These are phyloP conservation scores for Paramecium bursaria DNA, from an alignment of 73 alveolate species.

Conservation along the genomic window DNA sequence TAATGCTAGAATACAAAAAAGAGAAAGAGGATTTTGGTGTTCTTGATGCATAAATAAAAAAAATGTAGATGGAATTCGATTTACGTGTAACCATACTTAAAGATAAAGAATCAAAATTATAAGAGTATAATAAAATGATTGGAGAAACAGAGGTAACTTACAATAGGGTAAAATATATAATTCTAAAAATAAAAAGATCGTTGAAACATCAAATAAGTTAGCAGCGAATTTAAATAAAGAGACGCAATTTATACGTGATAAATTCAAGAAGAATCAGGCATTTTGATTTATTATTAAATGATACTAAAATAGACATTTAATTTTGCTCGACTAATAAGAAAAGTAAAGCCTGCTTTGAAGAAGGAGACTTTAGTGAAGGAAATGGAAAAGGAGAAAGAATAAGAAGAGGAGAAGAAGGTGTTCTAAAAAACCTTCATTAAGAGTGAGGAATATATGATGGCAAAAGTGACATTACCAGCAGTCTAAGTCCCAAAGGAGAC, in stretches of 20 bases:
- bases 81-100: conserved; percentile 37
- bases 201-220: conserved; percentile 44
- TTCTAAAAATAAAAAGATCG: conserved; percentile 14
- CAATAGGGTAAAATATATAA: background rate
- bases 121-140: conserved; percentile 39
- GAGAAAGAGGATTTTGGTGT: conserved; percentile 32
- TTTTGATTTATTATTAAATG: background rate
- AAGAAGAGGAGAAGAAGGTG: conserved; percentile 13
- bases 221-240: conserved; percentile 45
- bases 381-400: background rate
- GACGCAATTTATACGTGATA: conserved; percentile 16
- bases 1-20: conserved; percentile 21
- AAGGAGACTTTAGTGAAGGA: background rate
- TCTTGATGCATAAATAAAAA: conserved; percentile 34
- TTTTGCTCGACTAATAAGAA: background rate
- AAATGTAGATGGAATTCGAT: conserved; percentile 52
- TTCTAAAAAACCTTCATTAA: conserved; percentile 40
- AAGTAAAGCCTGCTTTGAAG: background rate
- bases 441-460: conserved; percentile 49
- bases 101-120: conserved; percentile 32
- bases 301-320: background rate
- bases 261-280: background rate
- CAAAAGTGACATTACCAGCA: conserved; percentile 16
- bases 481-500: conserved; percentile 19
- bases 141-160: conserved; percentile 31